These are phyloP conservation scores for Vitis riparia DNA, from an alignment of 164 flowering plant genomes.

Conservation along the genomic window DNA sequence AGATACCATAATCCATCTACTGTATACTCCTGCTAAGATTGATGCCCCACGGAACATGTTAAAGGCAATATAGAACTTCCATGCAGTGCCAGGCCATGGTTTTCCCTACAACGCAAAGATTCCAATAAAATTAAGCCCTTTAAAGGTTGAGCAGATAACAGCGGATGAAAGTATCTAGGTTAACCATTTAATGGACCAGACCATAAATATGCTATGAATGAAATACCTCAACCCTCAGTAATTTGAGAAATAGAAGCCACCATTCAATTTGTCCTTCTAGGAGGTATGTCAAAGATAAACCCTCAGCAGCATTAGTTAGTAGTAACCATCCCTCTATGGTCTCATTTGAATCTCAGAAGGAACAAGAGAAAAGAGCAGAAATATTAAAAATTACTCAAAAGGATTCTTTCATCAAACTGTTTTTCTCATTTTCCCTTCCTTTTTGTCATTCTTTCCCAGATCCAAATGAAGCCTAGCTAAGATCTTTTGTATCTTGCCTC, in stretches of 20 bases:
- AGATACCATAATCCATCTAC: constrained; percentile 78
- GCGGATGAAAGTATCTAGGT: not conserved
- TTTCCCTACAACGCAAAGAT: constrained; percentile 54
- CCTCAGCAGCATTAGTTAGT: not conserved
- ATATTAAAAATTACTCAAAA: too few species aligned
- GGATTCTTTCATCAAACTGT: too few species aligned
- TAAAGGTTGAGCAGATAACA: not conserved
- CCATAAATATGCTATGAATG: not conserved
- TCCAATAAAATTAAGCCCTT: constrained; percentile 1
- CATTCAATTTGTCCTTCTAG: not conserved
- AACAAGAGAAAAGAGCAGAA: too few species aligned
- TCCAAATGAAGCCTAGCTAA: too few species aligned
- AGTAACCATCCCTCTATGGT: too few species aligned
- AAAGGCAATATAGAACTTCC: constrained; percentile 93
- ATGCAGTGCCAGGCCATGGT: constrained; percentile 77
- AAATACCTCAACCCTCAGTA: not conserved
- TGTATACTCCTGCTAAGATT: constrained; percentile 62
- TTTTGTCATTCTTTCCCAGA: too few species aligned
- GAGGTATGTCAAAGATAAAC: not conserved
- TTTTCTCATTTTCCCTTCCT: too few species aligned
- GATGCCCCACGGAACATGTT: constrained; percentile 77
- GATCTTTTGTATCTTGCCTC: too few species aligned
- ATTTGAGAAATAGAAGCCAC: not conserved
- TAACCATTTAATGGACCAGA: not conserved
- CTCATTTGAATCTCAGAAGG: too few species aligned